Base-by-base conservation (phyloP, 1,139 yeast genomes). In the Blastobotrys indianensis region DNA sequence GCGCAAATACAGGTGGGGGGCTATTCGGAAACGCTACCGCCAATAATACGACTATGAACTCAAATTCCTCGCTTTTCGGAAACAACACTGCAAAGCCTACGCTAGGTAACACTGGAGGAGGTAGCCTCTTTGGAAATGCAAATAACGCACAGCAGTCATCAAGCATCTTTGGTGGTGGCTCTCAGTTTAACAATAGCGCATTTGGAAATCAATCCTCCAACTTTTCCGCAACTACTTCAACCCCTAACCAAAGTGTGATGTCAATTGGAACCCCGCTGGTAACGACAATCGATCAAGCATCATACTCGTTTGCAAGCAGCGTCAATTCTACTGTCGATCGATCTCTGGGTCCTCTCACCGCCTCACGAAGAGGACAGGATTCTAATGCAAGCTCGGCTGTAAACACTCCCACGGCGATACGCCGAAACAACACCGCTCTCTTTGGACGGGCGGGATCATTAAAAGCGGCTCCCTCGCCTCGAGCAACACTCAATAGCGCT, bases 261-360 rank as follows among this genome's bases (percentile, higher is more conserved):
- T 43, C 50, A 11, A 37, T 50, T 5, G 41, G 28, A 42, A 30
- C 41, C 3, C 42, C 48, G 30, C 53, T 51, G 48, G 54, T 41
- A 6, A 75, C 76, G 35, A 69, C 78, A 20, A 70, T 73, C 49
- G 73, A 76, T 36, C 80, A 76, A 51, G 82, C 84, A 55, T 86
- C 90, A 40, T 83, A 77, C 58, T 82, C 82, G 10, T 67, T 80
- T 37, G 80, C 75, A 62, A 57, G 55, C 23, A 42, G 46, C 20
- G 37, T 39, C 20, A 42, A 40, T 13, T 40, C 51, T 2, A 37
- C 51, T 2, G 10, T 39, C 16, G 67, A 73, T 28, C 66, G 69
- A n/a, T 54, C 63, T 9, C 16, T 50, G 20, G 54, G 54, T 10
- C 54, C 54, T 9, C 47, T 54, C 16, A 49, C 55, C 13, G 45